Evolutionary conservation across 83 land plant genomes (phyloP).

Genomic region (Diphasiastrum complanatum): DNA sequence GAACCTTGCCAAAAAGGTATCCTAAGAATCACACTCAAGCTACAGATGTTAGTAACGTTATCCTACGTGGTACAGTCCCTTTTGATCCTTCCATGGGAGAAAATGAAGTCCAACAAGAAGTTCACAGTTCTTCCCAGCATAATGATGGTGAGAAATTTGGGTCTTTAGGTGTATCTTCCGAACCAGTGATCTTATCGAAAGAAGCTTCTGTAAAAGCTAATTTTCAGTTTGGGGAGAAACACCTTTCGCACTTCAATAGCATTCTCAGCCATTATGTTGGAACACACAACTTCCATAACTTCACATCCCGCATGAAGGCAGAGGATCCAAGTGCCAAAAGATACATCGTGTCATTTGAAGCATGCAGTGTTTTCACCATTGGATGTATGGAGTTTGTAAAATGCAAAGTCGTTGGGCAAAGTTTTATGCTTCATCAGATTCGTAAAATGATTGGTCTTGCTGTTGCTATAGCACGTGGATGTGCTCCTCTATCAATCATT

Average conservation of each 20-base stretch:
- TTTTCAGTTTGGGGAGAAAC: slow-evolving; percentile 64
- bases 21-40: too few species aligned
- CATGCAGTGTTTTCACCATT: slow-evolving; percentile 40
- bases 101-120: too few species aligned
- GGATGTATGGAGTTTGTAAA: slow-evolving; percentile 71
- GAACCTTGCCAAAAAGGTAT: too few species aligned
- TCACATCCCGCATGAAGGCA: slow-evolving; percentile 69
- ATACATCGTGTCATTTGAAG: slow-evolving; percentile 70
- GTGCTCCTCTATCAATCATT: slow-evolving; percentile 69
- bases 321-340: slow-evolving; percentile 82
- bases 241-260: slow-evolving; percentile 50
- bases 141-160: too few species aligned
- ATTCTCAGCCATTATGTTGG: slow-evolving; percentile 59
- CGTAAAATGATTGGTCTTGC: slow-evolving; percentile 93
- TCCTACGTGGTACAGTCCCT: too few species aligned
- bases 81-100: too few species aligned
- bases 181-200: too few species aligned
- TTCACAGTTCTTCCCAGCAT: too few species aligned
- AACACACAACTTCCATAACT: slow-evolving; percentile 91
- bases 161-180: too few species aligned
- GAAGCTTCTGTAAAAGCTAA: too few species aligned
- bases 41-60: too few species aligned
- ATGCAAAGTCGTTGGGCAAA: slow-evolving; percentile 87
- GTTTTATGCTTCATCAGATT: slow-evolving; percentile 98
- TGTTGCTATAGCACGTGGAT: slow-evolving; percentile 80